A percentile compares a stretch with the other conserved stretches of the same genome.
phyloP scores from a whole-genome alignment of 371 early-diverging fungal genomes.

The Neoconidiobolus thromboides region DNA sequence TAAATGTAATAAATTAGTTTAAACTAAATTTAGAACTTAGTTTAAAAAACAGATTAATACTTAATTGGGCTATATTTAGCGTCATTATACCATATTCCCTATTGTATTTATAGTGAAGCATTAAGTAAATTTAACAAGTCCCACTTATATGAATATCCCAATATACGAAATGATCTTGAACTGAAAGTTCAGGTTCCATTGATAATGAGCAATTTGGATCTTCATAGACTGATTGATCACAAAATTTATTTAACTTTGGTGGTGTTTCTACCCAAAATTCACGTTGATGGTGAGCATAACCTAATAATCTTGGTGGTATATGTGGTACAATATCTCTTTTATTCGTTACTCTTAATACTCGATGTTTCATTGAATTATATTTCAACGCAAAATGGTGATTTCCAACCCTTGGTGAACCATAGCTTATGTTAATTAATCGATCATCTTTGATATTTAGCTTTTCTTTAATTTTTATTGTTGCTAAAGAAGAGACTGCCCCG shows the following conservation, averaged over 20 bases:
- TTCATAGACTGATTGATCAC: not conserved
- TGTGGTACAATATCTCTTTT: not conserved
- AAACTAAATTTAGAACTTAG: too few relatives aligned
- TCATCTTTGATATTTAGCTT: not conserved
- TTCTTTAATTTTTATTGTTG: not conserved
- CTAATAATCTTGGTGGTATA: not conserved
- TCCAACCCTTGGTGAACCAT: not conserved
- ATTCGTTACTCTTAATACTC: not conserved
- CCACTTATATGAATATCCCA: not conserved
- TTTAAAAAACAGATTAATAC: too few relatives aligned
- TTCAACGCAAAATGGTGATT: not conserved
- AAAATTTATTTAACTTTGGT: not conserved
- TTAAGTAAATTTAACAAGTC: too few relatives aligned
- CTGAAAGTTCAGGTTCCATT: not conserved
- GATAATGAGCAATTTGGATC: not conserved
- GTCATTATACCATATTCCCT: too few relatives aligned
- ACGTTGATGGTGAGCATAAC: not conserved
- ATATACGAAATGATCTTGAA: not conserved
- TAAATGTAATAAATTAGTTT: too few relatives aligned
- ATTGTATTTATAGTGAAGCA: too few relatives aligned
- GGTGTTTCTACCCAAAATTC: not conserved
- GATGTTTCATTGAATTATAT: not conserved
- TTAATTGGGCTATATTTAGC: too few relatives aligned
- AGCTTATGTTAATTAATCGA: not conserved
- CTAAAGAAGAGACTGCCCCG: constrained; percentile 1